Evolutionary conservation across 768 basidiomycete species (phyloP), one percentile per base, ranked within the genome.

Genomic region (Tulasnella sp.): DNA sequence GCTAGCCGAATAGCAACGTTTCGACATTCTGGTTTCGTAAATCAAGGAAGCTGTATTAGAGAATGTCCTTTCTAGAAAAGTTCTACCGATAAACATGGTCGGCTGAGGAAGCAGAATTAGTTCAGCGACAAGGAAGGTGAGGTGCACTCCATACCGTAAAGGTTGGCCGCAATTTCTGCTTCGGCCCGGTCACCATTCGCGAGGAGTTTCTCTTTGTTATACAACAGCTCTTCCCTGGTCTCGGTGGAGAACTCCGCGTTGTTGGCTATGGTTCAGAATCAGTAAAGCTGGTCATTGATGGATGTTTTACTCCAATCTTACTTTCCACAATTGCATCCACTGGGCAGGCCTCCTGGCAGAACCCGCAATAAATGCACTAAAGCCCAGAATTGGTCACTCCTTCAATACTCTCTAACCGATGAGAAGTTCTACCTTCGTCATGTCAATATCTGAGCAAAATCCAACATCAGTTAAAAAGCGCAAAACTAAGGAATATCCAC

Each of bases 321-420:
- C 93, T 94, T 75, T 98, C 96, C 54, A 99, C 96, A 65, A 99
- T 98, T 59, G 96, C 96, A 71, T 98, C 96, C 57, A 98, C 96
- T 2, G 96, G 96, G 69, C 96, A 99, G 29, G 96, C 96, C 73
- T 98, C 96, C 71, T 98, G 94, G 70, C 96, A 98, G 77, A 97
- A 98, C 53, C 96, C 96, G 71, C 96, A 99, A 75, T 99, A 99
- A 66, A 99, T 99, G 73, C 96, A 98, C 77, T 93, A 35, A 7
- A 50, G 21, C 29, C 45, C 11, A 58, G 29, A 39, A 49, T 23
- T 12, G 2, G 11, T 31, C 6, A 43, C 35, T 31, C 19, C 55
- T 36, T 35, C 32, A 6, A 45, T 51, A 51, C 32, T 1, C 1
- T n/a, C 37, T 1, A 11, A 35, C 40, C 41, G 15, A 15, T 12